Base-by-base conservation (phyloP, 148 eudicot genomes). In the Hydrangea macrophylla region DNA sequence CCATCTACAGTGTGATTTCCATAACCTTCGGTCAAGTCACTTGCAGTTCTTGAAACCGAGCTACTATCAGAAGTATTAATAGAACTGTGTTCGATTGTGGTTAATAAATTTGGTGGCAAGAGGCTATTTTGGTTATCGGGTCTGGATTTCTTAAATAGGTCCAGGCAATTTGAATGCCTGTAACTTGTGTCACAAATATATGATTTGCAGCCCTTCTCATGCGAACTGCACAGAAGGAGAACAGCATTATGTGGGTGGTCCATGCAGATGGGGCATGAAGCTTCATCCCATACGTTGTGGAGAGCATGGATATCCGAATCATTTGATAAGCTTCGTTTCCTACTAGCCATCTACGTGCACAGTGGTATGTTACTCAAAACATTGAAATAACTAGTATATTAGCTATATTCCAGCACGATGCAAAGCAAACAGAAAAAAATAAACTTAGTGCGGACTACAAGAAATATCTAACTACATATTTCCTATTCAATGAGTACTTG, bases 231-330 rank as follows among this genome's bases (percentile, higher is more conserved):
- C 33, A 85, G 75, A 69, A 90, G 89, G 73, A 88, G 85, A 75
- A 94, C 97, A 67, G 95, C 96, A 80, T 94, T 94, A 71, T 94
- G 98, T 30, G 98, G 98, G 76, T 94, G 97, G 60, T 94, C 98
- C 95, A 93, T 90, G 84, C 98, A 93, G 76, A 93, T 81, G 72
- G 96, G 89, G 81, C 98, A 93, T 42, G 76, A 79, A 65, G 84
- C 87, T 30, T 82, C 89, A 76, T 93, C 96, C 95, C 82, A 90
- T 76, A 90, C 96, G 73, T 93, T 93, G 71, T 85, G 82, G 72
- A 81, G 85, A 62, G 79, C 82, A 79, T 68, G 64, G 67, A 66
- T 62, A 79, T 90, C 97, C 65, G 86, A 71, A 70, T 74, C 85
- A 56, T 71, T 69, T 65, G 89, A 79, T 50, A 86, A 44, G 94